These are phyloP conservation scores for Arabidopsis hybrid DNA, from an alignment of 441 rosid species.

Conservation along the genomic window DNA sequence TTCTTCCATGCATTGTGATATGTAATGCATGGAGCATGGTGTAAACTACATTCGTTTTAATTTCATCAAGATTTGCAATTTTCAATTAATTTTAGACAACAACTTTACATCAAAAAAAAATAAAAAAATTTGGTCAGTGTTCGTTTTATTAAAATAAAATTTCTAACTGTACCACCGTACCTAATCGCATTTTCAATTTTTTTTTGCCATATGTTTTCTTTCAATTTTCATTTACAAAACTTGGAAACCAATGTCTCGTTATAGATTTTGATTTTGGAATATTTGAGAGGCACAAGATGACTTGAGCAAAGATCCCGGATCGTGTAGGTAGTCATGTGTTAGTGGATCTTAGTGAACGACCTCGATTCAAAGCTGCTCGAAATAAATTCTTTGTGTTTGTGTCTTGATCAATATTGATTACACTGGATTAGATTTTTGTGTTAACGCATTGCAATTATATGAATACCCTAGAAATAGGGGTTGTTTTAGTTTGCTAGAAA, in stretches of 20 bases:
- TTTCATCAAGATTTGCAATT: neutral
- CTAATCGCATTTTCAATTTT: too few species aligned
- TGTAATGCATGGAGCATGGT: too few species aligned
- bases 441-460: neutral
- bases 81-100: too few species aligned
- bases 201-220: too few species aligned
- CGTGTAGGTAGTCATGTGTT: neutral
- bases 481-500: neutral
- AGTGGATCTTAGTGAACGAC: neutral
- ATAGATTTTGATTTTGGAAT: neutral
- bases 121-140: too few species aligned
- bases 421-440: constrained; percentile 2
- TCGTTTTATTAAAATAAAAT: too few species aligned
- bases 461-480: neutral
- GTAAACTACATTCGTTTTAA: neutral
- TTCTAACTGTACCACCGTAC: too few species aligned
- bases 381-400: too few species aligned
- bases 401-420: constrained; percentile 6
- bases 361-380: neutral
- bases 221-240: neutral
- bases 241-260: too few species aligned
- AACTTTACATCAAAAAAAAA: too few species aligned
- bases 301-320: neutral
- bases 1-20: too few species aligned
- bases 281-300: neutral